Base-by-base conservation (phyloP, 179 eudicot species). In the Beta macrorhiza region DNA sequence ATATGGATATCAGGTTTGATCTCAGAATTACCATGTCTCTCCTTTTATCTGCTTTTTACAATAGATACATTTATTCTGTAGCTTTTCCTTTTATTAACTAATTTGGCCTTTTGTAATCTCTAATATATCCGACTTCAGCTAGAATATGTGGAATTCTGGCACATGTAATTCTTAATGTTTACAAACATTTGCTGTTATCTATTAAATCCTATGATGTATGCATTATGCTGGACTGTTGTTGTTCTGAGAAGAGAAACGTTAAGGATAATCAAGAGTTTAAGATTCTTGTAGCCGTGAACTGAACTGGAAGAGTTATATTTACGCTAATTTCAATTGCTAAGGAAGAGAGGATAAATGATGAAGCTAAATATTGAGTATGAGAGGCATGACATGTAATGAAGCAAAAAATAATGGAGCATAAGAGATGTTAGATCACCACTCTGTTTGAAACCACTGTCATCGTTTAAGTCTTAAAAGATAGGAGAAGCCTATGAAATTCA, bases 1-100 rank as follows among this genome's bases (percentile, higher is more conserved):
- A 90, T 80, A 87, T 96, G 95, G 93, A 91, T 67, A 77, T 96
- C 84, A 94, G 99, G 99, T 94, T 78, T 84, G 55, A 14, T 80
- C 62, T 13, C 49, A 16, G 37, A 45, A 65, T 16, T 20, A 67
- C 19, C 45, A 49, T 69, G 42, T 68, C 49, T n/a, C 71, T 42
- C 13, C n/a, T 71, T 16, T 45, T 45, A 61, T 19, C 11, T 65
- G 14, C 3, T 67, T 68, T 47, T 67, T 37, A 42, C 13, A 10
- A 11, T 57, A 45, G 29, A 68, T 45, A 72, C 37, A 20, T 14
- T 25, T 52, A 12, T 51, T 71, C 52, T 12, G 42, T 20, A 51
- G 59, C 0, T 14, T 51, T 2, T 20, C 44, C 51, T 17, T 44
- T 22, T 0, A 19, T 22, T 16, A 42, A 15, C n/a, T 67, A 47